Percentiles rank a stretch among this genome's conserved stretches.
These are phyloP conservation scores for Leucocoprinus sp. DNA, from an alignment of 768 basidiomycete species.

Conservation along the genomic window DNA sequence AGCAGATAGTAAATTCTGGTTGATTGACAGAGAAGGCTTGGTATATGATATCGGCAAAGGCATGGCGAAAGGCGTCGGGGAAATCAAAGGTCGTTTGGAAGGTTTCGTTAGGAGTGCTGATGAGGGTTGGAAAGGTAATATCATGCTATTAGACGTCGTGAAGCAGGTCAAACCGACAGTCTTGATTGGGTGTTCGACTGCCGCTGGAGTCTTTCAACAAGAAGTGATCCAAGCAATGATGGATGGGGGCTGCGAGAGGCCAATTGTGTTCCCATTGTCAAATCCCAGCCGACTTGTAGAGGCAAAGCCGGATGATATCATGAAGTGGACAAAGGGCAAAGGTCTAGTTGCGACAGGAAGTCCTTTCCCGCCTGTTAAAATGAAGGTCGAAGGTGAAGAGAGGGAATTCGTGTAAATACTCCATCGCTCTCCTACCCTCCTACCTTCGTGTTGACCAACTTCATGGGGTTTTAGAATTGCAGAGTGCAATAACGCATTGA, in stretches of 20 bases:
- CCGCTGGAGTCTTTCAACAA: conserved; percentile 69
- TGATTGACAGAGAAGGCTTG: conserved; percentile 50
- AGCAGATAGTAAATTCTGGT: conserved; percentile 60
- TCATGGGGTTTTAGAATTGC: conserved; percentile 53
- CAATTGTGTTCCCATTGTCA: conserved; percentile 78
- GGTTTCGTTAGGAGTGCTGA: conserved; percentile 52
- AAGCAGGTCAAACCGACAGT: conserved; percentile 70
- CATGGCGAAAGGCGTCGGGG: conserved; percentile 11
- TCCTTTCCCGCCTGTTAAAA: conserved; percentile 69
- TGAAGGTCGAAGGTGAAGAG: conserved; percentile 51
- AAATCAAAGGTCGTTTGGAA: conserved; percentile 35
- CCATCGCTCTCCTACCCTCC: background rate
- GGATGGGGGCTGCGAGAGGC: conserved; percentile 34
- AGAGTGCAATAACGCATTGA: conserved; percentile 72
- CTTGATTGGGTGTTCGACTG: conserved; percentile 78
- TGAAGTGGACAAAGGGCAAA: conserved; percentile 75
- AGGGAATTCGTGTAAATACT: conserved; percentile 39
- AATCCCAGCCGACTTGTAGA: conserved; percentile 78
- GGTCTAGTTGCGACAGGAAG: conserved; percentile 84
- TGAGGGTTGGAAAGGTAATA: conserved; percentile 48
- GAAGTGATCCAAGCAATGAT: conserved; percentile 65
- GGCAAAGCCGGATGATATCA: conserved; percentile 60
- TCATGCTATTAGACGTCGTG: conserved; percentile 60
- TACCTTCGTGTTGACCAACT: background rate
- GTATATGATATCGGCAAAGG: conserved; percentile 20